A percentile compares a stretch with the other conserved stretches of the same genome.
Evolutionary conservation across 176 grass and related monocot genomes (phyloP).

Genomic region (Puya raimondii): DNA sequence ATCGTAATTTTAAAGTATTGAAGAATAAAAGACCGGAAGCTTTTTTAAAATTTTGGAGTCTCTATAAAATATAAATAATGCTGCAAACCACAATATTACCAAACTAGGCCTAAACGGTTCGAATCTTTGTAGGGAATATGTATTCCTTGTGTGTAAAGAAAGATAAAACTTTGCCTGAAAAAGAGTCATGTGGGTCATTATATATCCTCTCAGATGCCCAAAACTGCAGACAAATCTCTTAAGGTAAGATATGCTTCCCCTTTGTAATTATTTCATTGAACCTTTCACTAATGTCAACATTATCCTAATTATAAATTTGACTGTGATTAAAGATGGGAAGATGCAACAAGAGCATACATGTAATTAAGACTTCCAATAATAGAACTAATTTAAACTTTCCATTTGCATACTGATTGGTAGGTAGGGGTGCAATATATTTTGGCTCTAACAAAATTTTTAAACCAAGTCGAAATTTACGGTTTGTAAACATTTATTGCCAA

Average conservation of each 20-base stretch:
- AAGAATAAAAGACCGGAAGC: no score
- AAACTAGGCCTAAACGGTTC: background rate
- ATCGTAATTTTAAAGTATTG: no score
- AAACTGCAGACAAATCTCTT: conserved; percentile 68
- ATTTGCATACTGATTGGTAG: no score
- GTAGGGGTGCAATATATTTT: no score
- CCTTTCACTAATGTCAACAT: conserved; percentile 33
- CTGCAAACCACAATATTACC: background rate
- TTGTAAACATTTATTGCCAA: no score
- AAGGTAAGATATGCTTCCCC: conserved; percentile 64
- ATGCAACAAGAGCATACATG: background rate
- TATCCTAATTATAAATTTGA: conserved; percentile 37
- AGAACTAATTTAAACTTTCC: no score
- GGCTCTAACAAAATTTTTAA: no score
- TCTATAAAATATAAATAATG: background rate
- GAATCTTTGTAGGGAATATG: background rate
- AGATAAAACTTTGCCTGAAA: conserved; percentile 4
- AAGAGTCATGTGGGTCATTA: conserved; percentile 50
- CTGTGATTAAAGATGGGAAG: conserved; percentile 26
- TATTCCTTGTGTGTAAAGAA: conserved; percentile 31
- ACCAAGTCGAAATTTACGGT: no score
- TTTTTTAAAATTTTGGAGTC: no score
- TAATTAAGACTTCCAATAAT: background rate
- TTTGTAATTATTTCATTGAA: conserved; percentile 51
- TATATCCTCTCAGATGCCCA: conserved; percentile 46